A percentile compares a stretch with the other conserved stretches of the same genome.
Conservation (phyloP, 345 rosid species). For the Kernera saxatilis region DNA sequence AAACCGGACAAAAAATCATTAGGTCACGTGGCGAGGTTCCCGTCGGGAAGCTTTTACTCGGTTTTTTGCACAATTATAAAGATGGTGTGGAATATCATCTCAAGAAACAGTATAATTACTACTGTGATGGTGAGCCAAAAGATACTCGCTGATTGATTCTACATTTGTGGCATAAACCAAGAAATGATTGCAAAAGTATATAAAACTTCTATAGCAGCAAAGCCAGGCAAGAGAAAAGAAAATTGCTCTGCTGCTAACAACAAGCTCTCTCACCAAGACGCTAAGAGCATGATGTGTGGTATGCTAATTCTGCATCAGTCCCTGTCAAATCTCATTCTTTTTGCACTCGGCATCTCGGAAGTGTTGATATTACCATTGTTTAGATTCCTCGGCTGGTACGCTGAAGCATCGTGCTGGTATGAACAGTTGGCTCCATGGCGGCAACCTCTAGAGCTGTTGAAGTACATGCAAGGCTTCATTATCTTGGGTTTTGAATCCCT, state of each 20-base stretch:
- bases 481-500: slow-evolving; percentile 52
- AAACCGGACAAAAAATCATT: not conserved
- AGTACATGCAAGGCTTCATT: slow-evolving; percentile 90
- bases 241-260: slow-evolving; percentile 19
- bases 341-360: slow-evolving; percentile 50
- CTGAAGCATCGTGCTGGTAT: slow-evolving; percentile 69
- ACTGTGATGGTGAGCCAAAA: not conserved
- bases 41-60: not conserved
- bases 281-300: slow-evolving; percentile 1
- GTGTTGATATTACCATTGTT: slow-evolving; percentile 35
- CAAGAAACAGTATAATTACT: not conserved
- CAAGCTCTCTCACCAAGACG: slow-evolving; percentile 11
- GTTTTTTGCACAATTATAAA: not conserved
- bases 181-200: not conserved
- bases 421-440: slow-evolving; percentile 79
- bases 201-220: slow-evolving; percentile 21
- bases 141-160: slow-evolving; percentile 6
- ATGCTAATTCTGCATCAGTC: slow-evolving; percentile 58
- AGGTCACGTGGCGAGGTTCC: not conserved
- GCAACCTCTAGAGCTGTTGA: slow-evolving; percentile 88
- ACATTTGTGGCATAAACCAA: not conserved
- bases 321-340: slow-evolving; percentile 91
- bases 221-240: slow-evolving; percentile 12
- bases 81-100: not conserved
- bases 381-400: slow-evolving; percentile 41